Evolutionary conservation across 768 basidiomycete species (phyloP), one percentile per base, ranked within the genome.

Genomic region (Naematelia aurantialba): DNA sequence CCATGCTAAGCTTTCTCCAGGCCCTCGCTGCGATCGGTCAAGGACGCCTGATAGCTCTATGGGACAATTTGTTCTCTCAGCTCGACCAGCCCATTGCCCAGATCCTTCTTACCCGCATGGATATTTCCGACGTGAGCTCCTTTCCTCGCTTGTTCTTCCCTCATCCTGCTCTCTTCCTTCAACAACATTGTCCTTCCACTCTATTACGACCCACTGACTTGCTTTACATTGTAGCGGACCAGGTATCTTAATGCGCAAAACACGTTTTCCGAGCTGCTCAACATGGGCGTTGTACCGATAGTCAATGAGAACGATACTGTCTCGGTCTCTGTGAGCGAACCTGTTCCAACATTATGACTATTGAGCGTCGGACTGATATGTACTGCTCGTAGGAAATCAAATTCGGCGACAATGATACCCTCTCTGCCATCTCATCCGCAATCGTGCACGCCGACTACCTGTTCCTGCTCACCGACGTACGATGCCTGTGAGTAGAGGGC

Each of bases 221-320:
- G n/a, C n/a, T n/a, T n/a, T n/a, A n/a, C n/a, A 17, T 39, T 50
- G 17, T 71, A 97, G 94, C 82, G 93, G 42, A 94, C 92, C 11
- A 83, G 96, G 62, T 99, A 98, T 74, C 78, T 97, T 57, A 99
- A 99, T 74, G 96, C 94, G 0, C 89, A 91, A 57, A 97, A 96
- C 69, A 98, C 96, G 0, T 83, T 99, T 76, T 87, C 87, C 31
- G 91, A 97, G 69, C 81, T 99, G 11, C 79, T 99, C 25, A 84
- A 84, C 2, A 89, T 97, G 87, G 94, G 93, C 14, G 90, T 98
- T 0, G 85, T 99, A 0, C 96, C 96, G 2, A 97, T 99, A 63
- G 92, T 99, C 55, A 99, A 99, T 77, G 96, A 99, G 78, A 99
- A 99, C 68, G 96, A 99, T 75, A 98, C 96, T 0, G 86, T 99